Base-by-base conservation (phyloP, 805 yeast genomes). In the Zygosaccharomyces pseudorouxii region DNA sequence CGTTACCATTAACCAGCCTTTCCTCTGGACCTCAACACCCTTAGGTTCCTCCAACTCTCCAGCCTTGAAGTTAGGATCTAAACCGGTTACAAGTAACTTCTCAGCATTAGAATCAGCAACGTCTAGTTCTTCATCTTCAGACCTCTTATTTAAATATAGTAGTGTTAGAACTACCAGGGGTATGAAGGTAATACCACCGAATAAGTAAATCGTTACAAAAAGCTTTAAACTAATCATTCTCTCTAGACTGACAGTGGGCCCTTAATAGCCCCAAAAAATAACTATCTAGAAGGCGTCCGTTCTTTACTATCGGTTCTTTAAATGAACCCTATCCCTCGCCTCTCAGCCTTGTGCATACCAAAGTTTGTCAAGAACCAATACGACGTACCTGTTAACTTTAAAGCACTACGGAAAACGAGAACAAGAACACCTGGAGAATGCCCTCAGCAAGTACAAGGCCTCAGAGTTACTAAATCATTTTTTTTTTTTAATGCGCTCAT, bases 1-100 rank as follows among this genome's bases (percentile, higher is more conserved):
- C 0, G 95, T 86, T n/a, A 90, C 90, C 2, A 84, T 79, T 2
- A 89, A 68, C 95, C 95, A 87, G 7, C 95, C 96, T 9, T 79
- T 71, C 60, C 76, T 79, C 55, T 67, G 76, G 0, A 88, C 77
- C 22, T 80, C 79, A 0, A 84, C 78, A 3, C 93, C 95, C 35
- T 70, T 67, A 10, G 68, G 66, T 56, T 86, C 90, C 48, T 83
- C 82, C n/a, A 84, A 58, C 51, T 78, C 82, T 0, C 86, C 86
- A 3, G 83, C 80, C 53, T 76, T 80, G 45, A 83, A 67, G 2
- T 65, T 57, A 5, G 70, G 67, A 38, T 70, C 70, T 20, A 46
- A 27, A 45, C 53, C 58, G 3, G 47, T 42, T 4, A 48, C 48
- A 2, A 55, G 42, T 16, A 54, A 28, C 16, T 44, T 47, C 23